Evolutionary conservation across 2,329 filamentous ascomycete genomes (phyloP).

Genomic region (Penicillium sp.): DNA sequence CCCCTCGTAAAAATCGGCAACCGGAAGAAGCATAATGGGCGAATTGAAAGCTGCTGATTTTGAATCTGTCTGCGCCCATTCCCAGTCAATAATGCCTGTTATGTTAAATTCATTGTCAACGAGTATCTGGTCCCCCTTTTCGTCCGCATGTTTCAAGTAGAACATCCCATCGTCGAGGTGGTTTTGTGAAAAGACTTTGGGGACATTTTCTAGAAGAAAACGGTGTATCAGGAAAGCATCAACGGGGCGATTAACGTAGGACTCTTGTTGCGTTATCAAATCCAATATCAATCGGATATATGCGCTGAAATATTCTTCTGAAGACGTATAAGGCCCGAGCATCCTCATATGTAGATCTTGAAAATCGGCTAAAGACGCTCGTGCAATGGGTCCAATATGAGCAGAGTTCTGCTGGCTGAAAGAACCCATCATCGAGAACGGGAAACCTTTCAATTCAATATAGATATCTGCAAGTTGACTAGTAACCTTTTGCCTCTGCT

Average conservation of each 20-base stretch:
- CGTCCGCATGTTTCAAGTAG: constrained; percentile 50
- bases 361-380: constrained; percentile 41
- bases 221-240: constrained; percentile 46
- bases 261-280: constrained; percentile 38
- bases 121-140: constrained; percentile 53
- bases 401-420: constrained; percentile 28
- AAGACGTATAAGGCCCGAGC: constrained; percentile 38
- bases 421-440: constrained; percentile 41
- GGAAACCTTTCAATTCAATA: constrained; percentile 40
- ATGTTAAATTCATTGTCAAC: constrained; percentile 49
- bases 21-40: constrained; percentile 41
- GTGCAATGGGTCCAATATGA: constrained; percentile 40
- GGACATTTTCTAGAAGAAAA: constrained; percentile 42
- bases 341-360: constrained; percentile 21
- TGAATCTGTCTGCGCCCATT: constrained; percentile 36
- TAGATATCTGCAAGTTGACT: constrained; percentile 42
- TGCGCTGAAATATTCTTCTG: constrained; percentile 38
- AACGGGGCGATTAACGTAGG: constrained; percentile 35
- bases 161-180: constrained; percentile 33
- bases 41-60: constrained; percentile 46
- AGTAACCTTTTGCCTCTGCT: constrained; percentile 41
- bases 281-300: constrained; percentile 40
- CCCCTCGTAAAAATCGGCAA: constrained; percentile 45
- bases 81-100: constrained; percentile 53
- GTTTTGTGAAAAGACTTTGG: constrained; percentile 14